Conservation (phyloP, 306 rosid species). For the Vicia villosa region DNA sequence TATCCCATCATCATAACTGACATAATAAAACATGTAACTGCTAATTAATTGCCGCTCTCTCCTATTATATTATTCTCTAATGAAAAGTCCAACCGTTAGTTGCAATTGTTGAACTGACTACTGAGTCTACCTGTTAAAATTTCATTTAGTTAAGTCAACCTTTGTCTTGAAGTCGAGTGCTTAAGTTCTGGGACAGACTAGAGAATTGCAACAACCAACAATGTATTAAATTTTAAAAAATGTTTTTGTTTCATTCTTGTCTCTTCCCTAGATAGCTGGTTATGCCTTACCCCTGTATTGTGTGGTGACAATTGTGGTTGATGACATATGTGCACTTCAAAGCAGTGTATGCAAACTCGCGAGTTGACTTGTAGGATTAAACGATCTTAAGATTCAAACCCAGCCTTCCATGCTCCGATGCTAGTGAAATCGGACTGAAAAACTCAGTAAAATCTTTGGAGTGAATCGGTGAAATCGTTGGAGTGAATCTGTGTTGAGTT, state of each 20-base stretch:
- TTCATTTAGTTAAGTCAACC: neutral
- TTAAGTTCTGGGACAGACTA: neutral
- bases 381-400: too few species aligned
- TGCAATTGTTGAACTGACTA: conserved; percentile 21
- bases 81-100: neutral
- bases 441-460: too few species aligned
- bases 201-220: neutral
- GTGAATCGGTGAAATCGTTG: too few species aligned
- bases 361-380: too few species aligned
- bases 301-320: neutral
- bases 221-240: neutral
- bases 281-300: neutral
- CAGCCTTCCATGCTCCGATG: too few species aligned
- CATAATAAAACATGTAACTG: too few species aligned
- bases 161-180: neutral
- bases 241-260: neutral
- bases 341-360: neutral
- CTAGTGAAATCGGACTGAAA: too few species aligned
- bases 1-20: too few species aligned
- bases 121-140: conserved; percentile 1
- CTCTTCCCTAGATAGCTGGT: neutral
- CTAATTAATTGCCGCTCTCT: too few species aligned
- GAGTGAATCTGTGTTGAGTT: too few species aligned
- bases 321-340: neutral
- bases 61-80: too few species aligned